Evolutionary conservation across 2,329 filamentous ascomycete species (phyloP).

Genomic region (Aspergillus transmontanensis): DNA sequence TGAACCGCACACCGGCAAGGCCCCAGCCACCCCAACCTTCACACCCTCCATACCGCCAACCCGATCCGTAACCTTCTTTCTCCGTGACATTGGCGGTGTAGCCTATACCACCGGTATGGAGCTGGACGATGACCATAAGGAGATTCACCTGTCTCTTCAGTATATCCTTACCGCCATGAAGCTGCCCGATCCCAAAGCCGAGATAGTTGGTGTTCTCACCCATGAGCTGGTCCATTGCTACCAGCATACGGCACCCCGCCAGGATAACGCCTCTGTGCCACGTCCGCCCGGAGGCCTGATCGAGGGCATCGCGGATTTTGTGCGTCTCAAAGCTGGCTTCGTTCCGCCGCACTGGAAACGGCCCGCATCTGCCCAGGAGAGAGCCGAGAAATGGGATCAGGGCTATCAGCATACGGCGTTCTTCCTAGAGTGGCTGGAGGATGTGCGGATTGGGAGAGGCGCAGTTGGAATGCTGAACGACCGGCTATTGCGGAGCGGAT

Average conservation of each 20-base stretch:
- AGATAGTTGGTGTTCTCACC: slow-evolving; percentile 80
- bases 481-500: slow-evolving; percentile 38
- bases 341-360: slow-evolving; percentile 81
- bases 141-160: slow-evolving; percentile 81
- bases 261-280: slow-evolving; percentile 19
- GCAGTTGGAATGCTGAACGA: slow-evolving; percentile 63
- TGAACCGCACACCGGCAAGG: neutral
- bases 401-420: slow-evolving; percentile 92
- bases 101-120: slow-evolving; percentile 84
- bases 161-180: slow-evolving; percentile 61
- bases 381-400: slow-evolving; percentile 72
- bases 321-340: slow-evolving; percentile 72
- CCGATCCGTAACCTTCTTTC: slow-evolving; percentile 80
- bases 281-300: slow-evolving; percentile 71
- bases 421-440: slow-evolving; percentile 84
- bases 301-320: slow-evolving; percentile 93
- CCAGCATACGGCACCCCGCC: slow-evolving; percentile 69
- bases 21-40: slow-evolving; percentile 25
- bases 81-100: slow-evolving; percentile 79
- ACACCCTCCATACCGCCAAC: slow-evolving; percentile 59
- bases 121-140: slow-evolving; percentile 83
- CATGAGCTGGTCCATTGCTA: slow-evolving; percentile 97
- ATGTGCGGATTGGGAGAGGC: slow-evolving; percentile 64
- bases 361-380: slow-evolving; percentile 47
- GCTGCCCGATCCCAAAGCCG: slow-evolving; percentile 43